Evolutionary conservation across 257 asterid genomes (phyloP), one percentile per base, ranked within the genome.

Genomic region (Paraleonurus japonicus): DNA sequence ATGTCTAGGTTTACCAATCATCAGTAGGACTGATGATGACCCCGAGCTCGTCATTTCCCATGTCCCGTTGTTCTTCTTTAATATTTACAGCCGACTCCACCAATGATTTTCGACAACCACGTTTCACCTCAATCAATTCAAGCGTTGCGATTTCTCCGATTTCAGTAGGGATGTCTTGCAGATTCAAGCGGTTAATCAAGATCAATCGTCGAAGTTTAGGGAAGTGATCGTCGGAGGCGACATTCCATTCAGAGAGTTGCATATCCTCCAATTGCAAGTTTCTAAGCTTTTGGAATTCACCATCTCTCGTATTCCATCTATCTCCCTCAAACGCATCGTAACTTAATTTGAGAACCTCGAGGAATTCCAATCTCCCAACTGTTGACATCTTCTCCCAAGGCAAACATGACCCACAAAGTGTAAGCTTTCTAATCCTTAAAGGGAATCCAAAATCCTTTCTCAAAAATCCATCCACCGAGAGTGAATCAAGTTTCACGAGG

Each of bases 151-250:
- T 59, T 20, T 67, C 62, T 8, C 75, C 78, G n/a, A n/a, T n/a
- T n/a, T n/a, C n/a, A n/a, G n/a, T n/a, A 27, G 75, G 72, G 61
- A 78, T 72, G 26, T n/a, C 47, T 30, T 28, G 27, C 23, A 72
- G 43, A 12, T 61, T 7, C 1, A 1, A 1, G 61, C 81, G 61
- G 0, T 7, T 3, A 7, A 1, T 20, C 54, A 78, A 57, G 28
- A 51, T 45, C 26, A 78, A 23, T 16, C 6, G 39, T 32, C 6
- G 39, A 32, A 32, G 39, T 32, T 32, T 32, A 32, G 39, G 39
- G 39, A 32, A 58, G 3, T 58, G 64, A 13, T 26, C 11, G 11
- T 62, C 37, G 0, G 63, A 45, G 23, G 11, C 30, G 1, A 30
- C 45, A 28, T 37, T 54, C 78, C 78, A 73, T 43, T 67, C 1